Conservation (phyloP, 2,329 filamentous ascomycete species). For the Didymella arachidicola region DNA sequence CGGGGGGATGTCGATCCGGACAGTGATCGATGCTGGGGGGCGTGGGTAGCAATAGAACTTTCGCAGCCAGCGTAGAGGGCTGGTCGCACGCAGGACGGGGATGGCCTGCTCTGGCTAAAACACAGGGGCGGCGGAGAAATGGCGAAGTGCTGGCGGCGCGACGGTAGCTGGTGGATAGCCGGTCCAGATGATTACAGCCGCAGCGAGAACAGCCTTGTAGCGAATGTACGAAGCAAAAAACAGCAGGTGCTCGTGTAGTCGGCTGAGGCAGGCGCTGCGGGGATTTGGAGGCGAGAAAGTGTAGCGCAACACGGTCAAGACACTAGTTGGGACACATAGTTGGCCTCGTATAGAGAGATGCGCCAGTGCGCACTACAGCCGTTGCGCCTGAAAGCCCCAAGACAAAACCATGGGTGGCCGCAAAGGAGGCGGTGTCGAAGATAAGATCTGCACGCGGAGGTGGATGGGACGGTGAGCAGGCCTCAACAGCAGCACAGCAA, state of each 20-base stretch:
- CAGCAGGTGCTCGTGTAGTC: constrained; percentile 2
- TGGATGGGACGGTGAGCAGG: neutral
- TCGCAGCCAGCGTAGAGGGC: constrained; percentile 9
- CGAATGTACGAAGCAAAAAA: constrained; percentile 20
- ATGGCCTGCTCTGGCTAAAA: constrained; percentile 20
- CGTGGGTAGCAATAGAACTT: constrained; percentile 8
- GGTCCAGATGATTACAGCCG: constrained; percentile 3
- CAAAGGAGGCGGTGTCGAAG: constrained; percentile 17
- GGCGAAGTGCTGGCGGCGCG: constrained; percentile 19
- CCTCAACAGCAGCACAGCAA: constrained; percentile 7
- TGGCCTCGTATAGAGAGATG: constrained; percentile 18
- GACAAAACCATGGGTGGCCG: constrained; percentile 13
- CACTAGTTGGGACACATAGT: constrained; percentile 13
- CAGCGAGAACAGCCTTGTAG: constrained; percentile 9
- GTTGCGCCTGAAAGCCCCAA: constrained; percentile 14
- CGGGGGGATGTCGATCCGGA: neutral
- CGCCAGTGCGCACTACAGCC: constrained; percentile 19
- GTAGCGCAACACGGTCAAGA: constrained; percentile 20
- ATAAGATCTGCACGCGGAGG: neutral
- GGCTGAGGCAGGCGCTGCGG: constrained; percentile 16
- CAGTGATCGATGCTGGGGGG: constrained; percentile 10
- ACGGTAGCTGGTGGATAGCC: neutral
- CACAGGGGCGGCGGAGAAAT: constrained; percentile 17
- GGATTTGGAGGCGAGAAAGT: constrained; percentile 12
- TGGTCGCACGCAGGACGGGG: constrained; percentile 15